These are phyloP conservation scores for Termitomyces sp. DNA, from an alignment of 768 basidiomycete species.

Conservation along the genomic window DNA sequence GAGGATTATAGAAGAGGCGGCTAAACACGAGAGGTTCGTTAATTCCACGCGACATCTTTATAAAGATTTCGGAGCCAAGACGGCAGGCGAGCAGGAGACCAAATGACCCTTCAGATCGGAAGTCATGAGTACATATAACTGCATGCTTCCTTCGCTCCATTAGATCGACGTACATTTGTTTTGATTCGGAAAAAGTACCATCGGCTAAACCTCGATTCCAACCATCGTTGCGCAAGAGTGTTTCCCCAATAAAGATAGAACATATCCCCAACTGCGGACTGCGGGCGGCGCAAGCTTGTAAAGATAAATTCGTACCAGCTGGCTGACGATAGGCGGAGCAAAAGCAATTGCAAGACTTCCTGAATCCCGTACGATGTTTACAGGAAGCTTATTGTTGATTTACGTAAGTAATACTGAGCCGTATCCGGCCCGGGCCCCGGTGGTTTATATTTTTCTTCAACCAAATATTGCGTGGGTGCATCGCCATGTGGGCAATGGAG, in stretches of 20 bases:
- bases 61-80: not conserved
- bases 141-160: constrained; percentile 2
- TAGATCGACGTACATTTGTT: not conserved
- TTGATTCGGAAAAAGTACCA: not conserved
- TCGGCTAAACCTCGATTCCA: not conserved
- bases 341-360: not conserved
- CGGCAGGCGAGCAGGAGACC: not conserved
- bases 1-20: not conserved
- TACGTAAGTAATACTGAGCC: not conserved
- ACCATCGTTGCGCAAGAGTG: not conserved
- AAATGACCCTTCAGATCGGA: not conserved
- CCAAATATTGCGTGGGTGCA: not conserved
- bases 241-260: not conserved
- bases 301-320: not conserved
- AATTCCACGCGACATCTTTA: not conserved
- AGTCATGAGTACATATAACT: not conserved
- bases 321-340: not conserved
- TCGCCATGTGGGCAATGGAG: not conserved
- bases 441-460: not conserved
- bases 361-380: too few species aligned
- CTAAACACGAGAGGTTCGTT: not conserved
- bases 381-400: not conserved
- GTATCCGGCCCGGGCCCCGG: not conserved
- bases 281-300: not conserved
- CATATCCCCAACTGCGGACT: not conserved